A percentile compares a stretch with the other conserved stretches of the same genome.
phyloP scores from a whole-genome alignment of 345 rosid species.

The Citrus australasica region DNA sequence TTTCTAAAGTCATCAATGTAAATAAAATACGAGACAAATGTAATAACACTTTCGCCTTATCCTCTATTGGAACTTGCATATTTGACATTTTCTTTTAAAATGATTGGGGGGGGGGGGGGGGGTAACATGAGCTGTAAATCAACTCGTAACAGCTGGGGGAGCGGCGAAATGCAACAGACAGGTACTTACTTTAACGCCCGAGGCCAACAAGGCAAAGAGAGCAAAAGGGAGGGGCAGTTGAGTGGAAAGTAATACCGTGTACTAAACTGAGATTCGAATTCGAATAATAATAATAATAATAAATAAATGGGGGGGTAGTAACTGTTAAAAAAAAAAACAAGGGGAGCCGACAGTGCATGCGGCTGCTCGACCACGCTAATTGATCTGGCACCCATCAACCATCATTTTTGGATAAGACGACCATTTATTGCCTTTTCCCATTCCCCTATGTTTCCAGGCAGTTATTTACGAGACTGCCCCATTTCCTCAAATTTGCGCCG shows the following conservation, averaged over 20 bases:
- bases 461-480: slow-evolving; percentile 13
- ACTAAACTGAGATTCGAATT: background rate
- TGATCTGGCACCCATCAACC: slow-evolving; percentile 15
- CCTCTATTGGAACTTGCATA: background rate
- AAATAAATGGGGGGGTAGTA: no score
- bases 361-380: slow-evolving; percentile 38
- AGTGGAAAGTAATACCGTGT: background rate
- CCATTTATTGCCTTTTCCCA: background rate
- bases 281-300: background rate
- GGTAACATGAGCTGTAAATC: background rate
- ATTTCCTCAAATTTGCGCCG: background rate
- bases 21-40: background rate
- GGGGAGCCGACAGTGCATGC: slow-evolving; percentile 25
- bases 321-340: no score
- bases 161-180: background rate
- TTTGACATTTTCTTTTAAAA: background rate
- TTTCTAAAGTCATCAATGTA: background rate
- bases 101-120: background rate
- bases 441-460: background rate
- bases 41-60: background rate
- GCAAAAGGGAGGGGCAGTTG: background rate
- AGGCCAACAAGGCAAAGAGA: no score
- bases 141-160: background rate
- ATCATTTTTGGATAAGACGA: slow-evolving; percentile 16
- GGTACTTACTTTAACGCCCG: background rate